These are phyloP conservation scores for Aspergillus uvarum DNA, from an alignment of 2,329 filamentous ascomycete genomes.

Conservation along the genomic window DNA sequence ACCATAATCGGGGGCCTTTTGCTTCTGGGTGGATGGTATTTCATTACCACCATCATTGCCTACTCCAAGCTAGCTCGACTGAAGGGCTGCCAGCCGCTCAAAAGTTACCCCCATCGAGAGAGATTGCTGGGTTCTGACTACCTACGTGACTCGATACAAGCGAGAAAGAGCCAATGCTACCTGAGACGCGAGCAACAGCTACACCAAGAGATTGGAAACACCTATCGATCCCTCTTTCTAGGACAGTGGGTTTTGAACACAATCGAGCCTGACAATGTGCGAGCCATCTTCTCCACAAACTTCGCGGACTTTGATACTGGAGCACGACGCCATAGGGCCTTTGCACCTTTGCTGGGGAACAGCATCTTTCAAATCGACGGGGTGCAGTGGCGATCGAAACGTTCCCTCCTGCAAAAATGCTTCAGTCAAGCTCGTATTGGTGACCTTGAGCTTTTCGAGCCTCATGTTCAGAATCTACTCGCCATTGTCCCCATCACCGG, in stretches of 20 bases:
- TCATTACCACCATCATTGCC: not conserved
- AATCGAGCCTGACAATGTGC: slow-evolving; percentile 2
- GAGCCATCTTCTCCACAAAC: slow-evolving; percentile 1
- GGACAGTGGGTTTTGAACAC: slow-evolving; percentile 5
- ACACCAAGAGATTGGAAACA: not conserved
- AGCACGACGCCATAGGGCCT: not conserved
- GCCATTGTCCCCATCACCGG: not conserved
- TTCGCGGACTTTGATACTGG: slow-evolving; percentile 1
- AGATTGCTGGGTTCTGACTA: not conserved
- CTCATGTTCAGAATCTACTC: not conserved
- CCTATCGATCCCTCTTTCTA: not conserved
- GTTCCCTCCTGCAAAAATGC: not conserved
- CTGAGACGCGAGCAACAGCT: not conserved
- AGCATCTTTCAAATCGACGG: not conserved
- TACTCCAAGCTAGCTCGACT: not conserved
- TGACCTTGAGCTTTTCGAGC: not conserved
- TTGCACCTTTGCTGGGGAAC: not conserved
- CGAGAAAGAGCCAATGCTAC: not conserved
- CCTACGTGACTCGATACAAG: not conserved
- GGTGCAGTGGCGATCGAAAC: not conserved
- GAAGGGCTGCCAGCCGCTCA: not conserved
- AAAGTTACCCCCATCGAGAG: not conserved
- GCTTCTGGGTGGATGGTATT: not conserved
- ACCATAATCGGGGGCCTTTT: not conserved
- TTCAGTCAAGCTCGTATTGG: not conserved